phyloP scores from a whole-genome alignment of 2,329 filamentous ascomycete species.

The Rasamsonia emersonii region DNA sequence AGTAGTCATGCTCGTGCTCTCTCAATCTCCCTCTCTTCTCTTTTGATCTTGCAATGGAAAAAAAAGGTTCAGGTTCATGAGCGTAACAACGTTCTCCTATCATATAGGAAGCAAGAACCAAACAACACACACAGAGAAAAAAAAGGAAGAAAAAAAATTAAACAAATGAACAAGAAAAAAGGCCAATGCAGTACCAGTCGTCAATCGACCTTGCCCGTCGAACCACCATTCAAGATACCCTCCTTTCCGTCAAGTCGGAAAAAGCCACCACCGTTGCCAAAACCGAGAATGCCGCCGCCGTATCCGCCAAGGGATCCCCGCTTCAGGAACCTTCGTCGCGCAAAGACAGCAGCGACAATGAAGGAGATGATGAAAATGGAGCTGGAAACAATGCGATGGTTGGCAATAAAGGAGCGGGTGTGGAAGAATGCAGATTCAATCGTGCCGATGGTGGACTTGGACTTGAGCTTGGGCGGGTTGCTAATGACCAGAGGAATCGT shows the following conservation, averaged over 20 bases:
- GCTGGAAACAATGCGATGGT: conserved; percentile 37
- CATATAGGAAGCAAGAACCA: conserved; percentile 1
- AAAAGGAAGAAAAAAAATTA: conserved; percentile 2
- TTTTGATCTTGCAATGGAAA: no score
- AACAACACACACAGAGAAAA: conserved; percentile 3
- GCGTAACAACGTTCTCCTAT: no score
- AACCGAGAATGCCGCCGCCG: conserved; percentile 30
- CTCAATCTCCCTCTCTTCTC: background rate
- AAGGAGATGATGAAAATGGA: conserved; percentile 29
- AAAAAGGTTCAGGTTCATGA: no score
- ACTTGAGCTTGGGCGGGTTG: conserved; percentile 38
- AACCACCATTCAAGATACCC: conserved; percentile 34
- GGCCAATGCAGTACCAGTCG: conserved; percentile 7
- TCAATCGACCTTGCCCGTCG: conserved; percentile 41
- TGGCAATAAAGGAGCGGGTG: conserved; percentile 33
- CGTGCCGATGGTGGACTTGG: conserved; percentile 42
- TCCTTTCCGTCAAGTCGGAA: conserved; percentile 43
- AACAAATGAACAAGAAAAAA: conserved; percentile 5
- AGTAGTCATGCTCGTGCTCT: no score
- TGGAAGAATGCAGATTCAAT: conserved; percentile 40
- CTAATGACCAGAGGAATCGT: conserved; percentile 51
- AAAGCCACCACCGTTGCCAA: conserved; percentile 31
- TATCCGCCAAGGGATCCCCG: conserved; percentile 19
- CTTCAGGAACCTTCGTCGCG: conserved; percentile 23
- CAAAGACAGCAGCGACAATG: conserved; percentile 23